A percentile compares a stretch with the other conserved stretches of the same genome.
phyloP scores from a whole-genome alignment of 345 rosid genomes.

The Draba incana region DNA sequence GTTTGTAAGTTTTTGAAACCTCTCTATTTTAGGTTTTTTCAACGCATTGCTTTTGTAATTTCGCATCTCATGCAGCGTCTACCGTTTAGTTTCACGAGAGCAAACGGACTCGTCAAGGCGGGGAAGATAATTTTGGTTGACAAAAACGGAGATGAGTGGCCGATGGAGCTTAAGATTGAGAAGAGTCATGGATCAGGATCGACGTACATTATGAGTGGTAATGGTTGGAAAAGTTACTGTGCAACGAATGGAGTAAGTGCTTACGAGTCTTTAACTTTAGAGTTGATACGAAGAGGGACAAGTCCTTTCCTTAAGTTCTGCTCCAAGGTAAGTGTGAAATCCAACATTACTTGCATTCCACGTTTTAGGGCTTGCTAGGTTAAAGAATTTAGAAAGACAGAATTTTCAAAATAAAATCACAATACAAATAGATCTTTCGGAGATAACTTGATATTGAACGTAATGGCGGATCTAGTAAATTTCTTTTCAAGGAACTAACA shows the following conservation, averaged over 20 bases:
- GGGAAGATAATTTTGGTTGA: conserved; percentile 20
- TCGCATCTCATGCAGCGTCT: conserved; percentile 23
- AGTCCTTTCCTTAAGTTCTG: conserved; percentile 20
- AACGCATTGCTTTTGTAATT: not conserved
- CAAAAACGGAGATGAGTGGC: conserved; percentile 24
- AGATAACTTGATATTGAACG: too few relatives aligned
- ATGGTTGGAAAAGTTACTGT: conserved; percentile 27
- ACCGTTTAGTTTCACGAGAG: conserved; percentile 15
- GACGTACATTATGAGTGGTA: conserved; percentile 18
- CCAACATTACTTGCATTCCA: not conserved
- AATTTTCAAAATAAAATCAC: too few relatives aligned
- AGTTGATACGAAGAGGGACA: conserved; percentile 16
- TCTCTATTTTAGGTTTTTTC: not conserved
- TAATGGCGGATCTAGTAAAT: too few relatives aligned
- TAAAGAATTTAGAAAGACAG: too few relatives aligned
- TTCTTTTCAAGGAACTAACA: too few relatives aligned
- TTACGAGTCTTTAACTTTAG: conserved; percentile 18
- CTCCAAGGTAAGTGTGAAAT: conserved; percentile 21
- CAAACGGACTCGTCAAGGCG: conserved; percentile 1
- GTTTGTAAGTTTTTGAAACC: too few relatives aligned
- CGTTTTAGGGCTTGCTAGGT: conserved; percentile 8
- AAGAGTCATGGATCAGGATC: too few relatives aligned
- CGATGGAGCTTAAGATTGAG: conserved; percentile 13
- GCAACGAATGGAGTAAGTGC: not conserved
- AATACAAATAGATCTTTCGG: too few relatives aligned